A percentile compares a stretch with the other conserved stretches of the same genome.
phyloP scores from a whole-genome alignment of 352 stramenopile species.

The Salisapilia sapeloensis region DNA sequence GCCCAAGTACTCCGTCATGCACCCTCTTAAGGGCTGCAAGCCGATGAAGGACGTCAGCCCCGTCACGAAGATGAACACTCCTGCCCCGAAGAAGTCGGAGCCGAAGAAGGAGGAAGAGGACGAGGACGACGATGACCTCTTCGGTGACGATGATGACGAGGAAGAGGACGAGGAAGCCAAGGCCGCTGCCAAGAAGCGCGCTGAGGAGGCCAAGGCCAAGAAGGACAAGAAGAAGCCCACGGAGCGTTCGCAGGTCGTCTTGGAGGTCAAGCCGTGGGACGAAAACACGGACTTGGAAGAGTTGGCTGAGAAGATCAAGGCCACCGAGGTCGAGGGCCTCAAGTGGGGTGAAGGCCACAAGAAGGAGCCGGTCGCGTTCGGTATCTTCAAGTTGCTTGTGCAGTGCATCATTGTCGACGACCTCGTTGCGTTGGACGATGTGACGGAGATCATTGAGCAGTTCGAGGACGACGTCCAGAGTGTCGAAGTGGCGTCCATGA shows the following conservation, averaged over 20 bases:
- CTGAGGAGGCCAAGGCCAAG: conserved; percentile 25
- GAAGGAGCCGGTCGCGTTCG: conserved; percentile 66
- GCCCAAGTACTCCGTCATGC: conserved; percentile 47
- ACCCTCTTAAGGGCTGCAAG: conserved; percentile 34
- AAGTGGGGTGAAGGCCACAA: conserved; percentile 73
- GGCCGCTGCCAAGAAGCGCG: conserved; percentile 28
- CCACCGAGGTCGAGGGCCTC: conserved; percentile 44
- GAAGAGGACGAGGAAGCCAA: conserved; percentile 33
- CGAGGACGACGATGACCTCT: conserved; percentile 36
- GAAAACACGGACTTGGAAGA: conserved; percentile 57
- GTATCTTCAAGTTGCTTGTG: conserved; percentile 77
- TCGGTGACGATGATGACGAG: conserved; percentile 36
- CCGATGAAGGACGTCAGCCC: conserved; percentile 31
- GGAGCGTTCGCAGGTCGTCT: conserved; percentile 42
- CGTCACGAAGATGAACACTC: conserved; percentile 10
- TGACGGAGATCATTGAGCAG: conserved; percentile 61
- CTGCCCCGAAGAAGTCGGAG: conserved; percentile 10
- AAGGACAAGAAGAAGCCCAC: conserved; percentile 52
- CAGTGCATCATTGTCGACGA: conserved; percentile 75
- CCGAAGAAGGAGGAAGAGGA: conserved; percentile 12
- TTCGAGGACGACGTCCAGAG: conserved; percentile 78
- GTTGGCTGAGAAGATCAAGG: conserved; percentile 60
- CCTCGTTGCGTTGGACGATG: conserved; percentile 62
- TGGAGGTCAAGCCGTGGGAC: conserved; percentile 66
- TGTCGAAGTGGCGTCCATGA: conserved; percentile 78